These are phyloP conservation scores for Spinacia oleracea DNA, from an alignment of 179 eudicot species.

Conservation along the genomic window DNA sequence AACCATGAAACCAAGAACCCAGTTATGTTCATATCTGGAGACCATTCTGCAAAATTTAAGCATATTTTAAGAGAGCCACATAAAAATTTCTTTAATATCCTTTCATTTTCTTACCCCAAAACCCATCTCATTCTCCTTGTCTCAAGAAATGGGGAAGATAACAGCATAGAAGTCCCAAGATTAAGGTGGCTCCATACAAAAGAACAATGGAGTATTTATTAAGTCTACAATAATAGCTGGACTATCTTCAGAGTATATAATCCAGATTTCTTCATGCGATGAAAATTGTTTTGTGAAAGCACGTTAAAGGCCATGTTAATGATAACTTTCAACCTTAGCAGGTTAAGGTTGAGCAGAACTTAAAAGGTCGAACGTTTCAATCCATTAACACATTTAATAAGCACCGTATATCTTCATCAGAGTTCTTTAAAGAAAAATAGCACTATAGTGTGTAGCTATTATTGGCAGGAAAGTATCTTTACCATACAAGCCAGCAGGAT, in stretches of 20 bases:
- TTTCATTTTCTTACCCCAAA: background rate
- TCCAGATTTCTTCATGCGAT: background rate
- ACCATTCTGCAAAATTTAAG: background rate
- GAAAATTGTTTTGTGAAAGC: background rate
- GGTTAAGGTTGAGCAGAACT: background rate
- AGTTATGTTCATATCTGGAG: background rate
- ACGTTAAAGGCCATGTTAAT: background rate
- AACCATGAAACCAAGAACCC: slow-evolving; percentile 3
- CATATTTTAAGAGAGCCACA: slow-evolving; percentile 6
- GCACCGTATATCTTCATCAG: background rate
- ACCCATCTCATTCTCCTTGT: background rate
- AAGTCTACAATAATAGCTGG: background rate
- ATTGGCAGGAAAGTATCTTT: slow-evolving; percentile 17
- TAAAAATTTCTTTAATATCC: background rate
- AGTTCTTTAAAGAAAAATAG: background rate
- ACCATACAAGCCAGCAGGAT: slow-evolving; percentile 92
- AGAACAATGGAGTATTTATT: background rate
- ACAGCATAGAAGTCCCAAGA: background rate
- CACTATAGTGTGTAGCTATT: background rate
- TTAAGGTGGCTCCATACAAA: background rate
- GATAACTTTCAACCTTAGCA: background rate
- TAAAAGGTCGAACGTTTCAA: background rate
- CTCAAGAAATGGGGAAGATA: background rate
- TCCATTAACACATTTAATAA: background rate
- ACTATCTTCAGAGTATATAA: background rate